Conservation (phyloP, 768 basidiomycete species). For the Tulasnella sp. region DNA sequence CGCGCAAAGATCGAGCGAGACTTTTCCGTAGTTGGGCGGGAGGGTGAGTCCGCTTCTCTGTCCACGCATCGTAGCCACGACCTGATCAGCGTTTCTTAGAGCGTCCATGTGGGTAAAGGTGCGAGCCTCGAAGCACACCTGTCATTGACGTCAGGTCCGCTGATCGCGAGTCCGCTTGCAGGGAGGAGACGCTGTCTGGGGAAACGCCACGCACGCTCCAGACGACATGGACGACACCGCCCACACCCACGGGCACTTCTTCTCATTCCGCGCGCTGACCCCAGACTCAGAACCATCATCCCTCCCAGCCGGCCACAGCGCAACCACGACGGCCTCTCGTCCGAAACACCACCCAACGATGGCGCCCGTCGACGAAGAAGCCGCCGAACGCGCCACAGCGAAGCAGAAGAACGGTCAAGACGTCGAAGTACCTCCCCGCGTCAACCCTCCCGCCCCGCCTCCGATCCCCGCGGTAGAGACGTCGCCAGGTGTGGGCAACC, state of each 20-base stretch:
- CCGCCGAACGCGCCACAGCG: neutral
- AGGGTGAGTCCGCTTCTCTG: slow-evolving; percentile 20
- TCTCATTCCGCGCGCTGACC: slow-evolving; percentile 46
- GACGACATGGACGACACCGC: slow-evolving; percentile 46
- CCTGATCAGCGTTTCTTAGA: slow-evolving; percentile 21
- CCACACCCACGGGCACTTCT: slow-evolving; percentile 64
- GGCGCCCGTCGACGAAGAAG: neutral
- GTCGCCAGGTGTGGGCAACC: slow-evolving; percentile 35
- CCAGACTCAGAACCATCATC: slow-evolving; percentile 13
- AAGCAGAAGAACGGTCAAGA: neutral
- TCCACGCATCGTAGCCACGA: neutral
- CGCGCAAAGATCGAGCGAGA: slow-evolving; percentile 72
- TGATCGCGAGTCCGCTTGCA: slow-evolving; percentile 21
- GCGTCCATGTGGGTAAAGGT: slow-evolving; percentile 93
- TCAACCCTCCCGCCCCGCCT: neutral
- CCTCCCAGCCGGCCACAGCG: slow-evolving; percentile 5
- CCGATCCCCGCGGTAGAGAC: slow-evolving; percentile 17
- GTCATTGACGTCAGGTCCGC: neutral
- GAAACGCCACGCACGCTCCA: slow-evolving; percentile 58
- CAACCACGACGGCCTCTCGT: neutral
- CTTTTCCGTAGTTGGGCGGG: slow-evolving; percentile 95
- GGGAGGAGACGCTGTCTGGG: slow-evolving; percentile 83
- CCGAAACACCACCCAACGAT: neutral
- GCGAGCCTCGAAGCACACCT: slow-evolving; percentile 13
- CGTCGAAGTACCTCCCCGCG: neutral